Evolutionary conservation across 768 basidiomycete species (phyloP).

Genomic region (Kwoniella sp.): DNA sequence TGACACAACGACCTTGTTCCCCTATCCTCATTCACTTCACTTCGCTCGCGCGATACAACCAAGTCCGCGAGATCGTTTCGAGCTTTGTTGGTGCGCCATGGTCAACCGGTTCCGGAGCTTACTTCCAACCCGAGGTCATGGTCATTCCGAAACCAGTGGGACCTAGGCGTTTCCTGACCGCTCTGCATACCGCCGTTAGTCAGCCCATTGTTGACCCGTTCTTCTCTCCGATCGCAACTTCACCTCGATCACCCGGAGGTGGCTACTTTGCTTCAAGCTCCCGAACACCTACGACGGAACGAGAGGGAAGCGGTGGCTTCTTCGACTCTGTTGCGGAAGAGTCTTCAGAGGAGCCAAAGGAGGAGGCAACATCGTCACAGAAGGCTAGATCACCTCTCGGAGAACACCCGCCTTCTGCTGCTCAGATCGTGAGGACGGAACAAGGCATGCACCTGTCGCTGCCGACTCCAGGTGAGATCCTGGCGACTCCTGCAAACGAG

Average conservation of each 20-base stretch:
- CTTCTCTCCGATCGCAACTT: slow-evolving; percentile 92
- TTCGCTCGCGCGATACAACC: slow-evolving; percentile 82
- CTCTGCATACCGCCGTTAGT: slow-evolving; percentile 83
- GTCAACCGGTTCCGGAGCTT: slow-evolving; percentile 45
- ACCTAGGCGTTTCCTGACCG: slow-evolving; percentile 86
- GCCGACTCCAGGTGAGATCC: slow-evolving; percentile 45
- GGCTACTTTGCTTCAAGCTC: slow-evolving; percentile 57
- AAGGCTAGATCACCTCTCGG: slow-evolving; percentile 36
- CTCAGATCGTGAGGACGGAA: slow-evolving; percentile 31
- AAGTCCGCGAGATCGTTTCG: slow-evolving; percentile 81
- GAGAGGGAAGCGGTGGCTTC: slow-evolving; percentile 25
- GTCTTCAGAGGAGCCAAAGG: slow-evolving; percentile 9
- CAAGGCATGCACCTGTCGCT: slow-evolving; percentile 36
- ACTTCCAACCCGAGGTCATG: slow-evolving; percentile 77
- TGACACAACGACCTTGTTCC: slow-evolving; percentile 3
- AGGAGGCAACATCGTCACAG: slow-evolving; percentile 13
- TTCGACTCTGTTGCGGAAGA: slow-evolving; percentile 44
- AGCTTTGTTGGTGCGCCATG: slow-evolving; percentile 62
- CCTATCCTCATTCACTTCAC: slow-evolving; percentile 84
- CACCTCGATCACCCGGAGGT: slow-evolving; percentile 75
- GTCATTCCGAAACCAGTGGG: slow-evolving; percentile 97
- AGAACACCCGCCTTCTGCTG: slow-evolving; percentile 33
- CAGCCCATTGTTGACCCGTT: slow-evolving; percentile 86
- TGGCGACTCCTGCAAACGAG: slow-evolving; percentile 60
- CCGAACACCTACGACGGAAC: slow-evolving; percentile 24